Conservation (phyloP, 1,284 basidiomycete species). For the Lignosus rhinocerotis region DNA sequence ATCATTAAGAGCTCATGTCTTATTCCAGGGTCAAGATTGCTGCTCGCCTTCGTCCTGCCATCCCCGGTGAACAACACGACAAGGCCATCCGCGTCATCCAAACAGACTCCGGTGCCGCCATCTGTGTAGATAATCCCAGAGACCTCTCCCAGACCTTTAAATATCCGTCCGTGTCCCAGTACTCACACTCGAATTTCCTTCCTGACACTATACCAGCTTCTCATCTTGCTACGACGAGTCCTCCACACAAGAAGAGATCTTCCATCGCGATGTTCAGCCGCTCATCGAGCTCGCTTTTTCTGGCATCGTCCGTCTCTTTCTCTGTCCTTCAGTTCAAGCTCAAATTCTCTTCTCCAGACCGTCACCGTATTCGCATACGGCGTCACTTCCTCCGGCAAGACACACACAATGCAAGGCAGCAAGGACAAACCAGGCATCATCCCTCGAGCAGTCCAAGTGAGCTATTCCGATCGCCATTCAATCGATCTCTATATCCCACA, state of each 20-base stretch:
- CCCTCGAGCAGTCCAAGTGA: slow-evolving; percentile 71
- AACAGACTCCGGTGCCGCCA: slow-evolving; percentile 41
- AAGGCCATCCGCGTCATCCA: slow-evolving; percentile 56
- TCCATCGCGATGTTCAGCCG: slow-evolving; percentile 66
- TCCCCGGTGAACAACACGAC: slow-evolving; percentile 62
- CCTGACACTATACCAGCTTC: slow-evolving; percentile 44
- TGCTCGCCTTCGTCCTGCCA: slow-evolving; percentile 63
- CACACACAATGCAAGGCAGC: slow-evolving; percentile 85
- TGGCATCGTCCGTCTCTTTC: slow-evolving; percentile 55
- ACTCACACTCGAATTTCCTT: background rate
- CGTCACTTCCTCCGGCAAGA: slow-evolving; percentile 81
- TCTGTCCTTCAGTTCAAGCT: background rate
- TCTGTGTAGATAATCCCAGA: slow-evolving; percentile 66
- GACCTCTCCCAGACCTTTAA: slow-evolving; percentile 66
- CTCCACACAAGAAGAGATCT: slow-evolving; percentile 72
- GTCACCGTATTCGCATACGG: slow-evolving; percentile 83
- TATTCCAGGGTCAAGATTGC: slow-evolving; percentile 49
- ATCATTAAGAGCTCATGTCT: slow-evolving; percentile 9
- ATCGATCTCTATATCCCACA: background rate
- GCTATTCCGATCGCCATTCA: background rate
- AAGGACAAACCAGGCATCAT: slow-evolving; percentile 72
- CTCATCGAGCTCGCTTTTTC: slow-evolving; percentile 68
- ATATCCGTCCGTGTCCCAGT: slow-evolving; percentile 54
- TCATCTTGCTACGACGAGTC: slow-evolving; percentile 68
- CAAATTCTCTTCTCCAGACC: slow-evolving; percentile 44